Percentiles rank a stretch among this genome's conserved stretches.
These are phyloP conservation scores for Phytophthora tentaculata DNA, from an alignment of 352 stramenopile species.

Conservation along the genomic window DNA sequence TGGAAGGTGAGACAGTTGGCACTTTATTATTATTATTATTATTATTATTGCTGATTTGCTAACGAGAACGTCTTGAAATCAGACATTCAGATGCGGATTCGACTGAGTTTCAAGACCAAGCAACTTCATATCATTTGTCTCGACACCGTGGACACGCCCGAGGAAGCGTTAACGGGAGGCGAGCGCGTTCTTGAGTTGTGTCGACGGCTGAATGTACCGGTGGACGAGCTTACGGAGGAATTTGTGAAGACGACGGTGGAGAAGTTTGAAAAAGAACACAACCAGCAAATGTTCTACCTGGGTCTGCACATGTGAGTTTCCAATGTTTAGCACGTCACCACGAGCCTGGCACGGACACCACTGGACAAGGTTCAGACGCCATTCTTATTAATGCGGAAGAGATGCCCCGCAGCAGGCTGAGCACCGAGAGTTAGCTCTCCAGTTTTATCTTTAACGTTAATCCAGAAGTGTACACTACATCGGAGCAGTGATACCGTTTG, in stretches of 20 bases:
- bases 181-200: constrained; percentile 63
- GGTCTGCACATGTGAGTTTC: constrained; percentile 50
- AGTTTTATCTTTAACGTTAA: constrained; percentile 20
- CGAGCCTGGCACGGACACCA: background rate
- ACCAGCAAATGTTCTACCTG: constrained; percentile 53
- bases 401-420: background rate
- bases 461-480: constrained; percentile 23
- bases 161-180: constrained; percentile 61
- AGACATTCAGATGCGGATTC: constrained; percentile 65
- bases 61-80: constrained; percentile 7
- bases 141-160: constrained; percentile 76
- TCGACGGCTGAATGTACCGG: constrained; percentile 42
- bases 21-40: constrained; percentile 19
- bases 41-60: constrained; percentile 2
- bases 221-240: constrained; percentile 44
- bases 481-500: background rate
- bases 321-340: background rate
- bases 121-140: constrained; percentile 82
- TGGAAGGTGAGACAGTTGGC: constrained; percentile 50
- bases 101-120: constrained; percentile 52
- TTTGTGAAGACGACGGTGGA: constrained; percentile 50
- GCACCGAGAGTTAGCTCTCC: background rate
- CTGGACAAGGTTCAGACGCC: background rate
- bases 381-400: constrained; percentile 13
- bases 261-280: constrained; percentile 51